Conservation (phyloP, 352 stramenopile species). For the Globisporangium okanoganense region DNA sequence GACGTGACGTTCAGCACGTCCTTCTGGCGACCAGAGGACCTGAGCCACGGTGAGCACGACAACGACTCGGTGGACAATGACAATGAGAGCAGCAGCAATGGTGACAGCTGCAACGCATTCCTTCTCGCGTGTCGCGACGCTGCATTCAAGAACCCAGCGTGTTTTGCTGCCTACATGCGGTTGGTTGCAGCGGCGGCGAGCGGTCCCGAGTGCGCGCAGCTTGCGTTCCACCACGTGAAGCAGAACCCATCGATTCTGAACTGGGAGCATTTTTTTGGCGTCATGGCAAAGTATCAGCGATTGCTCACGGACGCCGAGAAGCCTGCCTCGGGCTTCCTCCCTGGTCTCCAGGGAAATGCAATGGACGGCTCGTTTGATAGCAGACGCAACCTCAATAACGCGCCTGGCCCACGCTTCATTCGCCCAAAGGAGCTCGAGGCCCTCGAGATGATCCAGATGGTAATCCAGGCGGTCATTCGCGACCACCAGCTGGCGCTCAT, state of each 20-base stretch:
- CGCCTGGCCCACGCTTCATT: slow-evolving; percentile 64
- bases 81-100: slow-evolving; percentile 26
- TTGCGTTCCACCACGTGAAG: slow-evolving; percentile 85
- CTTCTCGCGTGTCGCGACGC: slow-evolving; percentile 66
- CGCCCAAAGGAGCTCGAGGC: slow-evolving; percentile 79
- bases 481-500: slow-evolving; percentile 73
- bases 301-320: slow-evolving; percentile 73
- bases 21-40: slow-evolving; percentile 56
- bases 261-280: slow-evolving; percentile 83
- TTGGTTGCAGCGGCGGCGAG: slow-evolving; percentile 63
- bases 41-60: slow-evolving; percentile 17
- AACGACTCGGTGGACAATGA: slow-evolving; percentile 31
- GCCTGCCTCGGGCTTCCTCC: slow-evolving; percentile 29
- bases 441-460: slow-evolving; percentile 70
- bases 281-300: slow-evolving; percentile 84
- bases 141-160: slow-evolving; percentile 72
- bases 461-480: slow-evolving; percentile 76
- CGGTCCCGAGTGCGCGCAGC: slow-evolving; percentile 65
- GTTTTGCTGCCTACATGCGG: slow-evolving; percentile 68
- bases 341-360: slow-evolving; percentile 12
- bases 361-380: slow-evolving; percentile 15
- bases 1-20: slow-evolving; percentile 52
- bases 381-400: slow-evolving; percentile 13
- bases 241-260: slow-evolving; percentile 73
- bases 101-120: slow-evolving; percentile 57